Evolutionary conservation across 768 basidiomycete genomes (phyloP).

Genomic region (Mycena indigotica): DNA sequence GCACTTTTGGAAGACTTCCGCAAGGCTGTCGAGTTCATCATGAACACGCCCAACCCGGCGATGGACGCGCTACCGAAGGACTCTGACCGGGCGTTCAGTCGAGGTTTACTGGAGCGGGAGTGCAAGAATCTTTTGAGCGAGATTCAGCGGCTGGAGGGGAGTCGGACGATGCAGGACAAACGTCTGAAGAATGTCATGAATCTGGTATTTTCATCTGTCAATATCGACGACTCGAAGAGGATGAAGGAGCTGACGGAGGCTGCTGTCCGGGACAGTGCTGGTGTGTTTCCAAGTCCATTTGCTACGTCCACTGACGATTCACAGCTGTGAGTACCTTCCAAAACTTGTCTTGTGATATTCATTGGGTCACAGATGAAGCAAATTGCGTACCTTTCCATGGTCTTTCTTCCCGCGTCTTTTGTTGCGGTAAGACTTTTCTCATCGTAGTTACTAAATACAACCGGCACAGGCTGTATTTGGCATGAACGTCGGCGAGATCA

Average conservation of each 20-base stretch:
- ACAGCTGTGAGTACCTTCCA: slow-evolving; percentile 27
- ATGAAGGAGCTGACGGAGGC: slow-evolving; percentile 58
- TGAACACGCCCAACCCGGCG: slow-evolving; percentile 53
- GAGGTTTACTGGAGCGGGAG: slow-evolving; percentile 44
- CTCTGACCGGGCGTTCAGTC: slow-evolving; percentile 31
- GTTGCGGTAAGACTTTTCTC: slow-evolving; percentile 39
- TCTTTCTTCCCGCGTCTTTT: slow-evolving; percentile 62
- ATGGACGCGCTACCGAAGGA: slow-evolving; percentile 42
- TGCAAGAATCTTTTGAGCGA: slow-evolving; percentile 52
- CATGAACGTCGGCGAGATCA: slow-evolving; percentile 58
- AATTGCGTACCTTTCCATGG: slow-evolving; percentile 63
- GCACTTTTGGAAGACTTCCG: slow-evolving; percentile 57
- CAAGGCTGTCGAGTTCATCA: slow-evolving; percentile 54
- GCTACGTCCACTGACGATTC: slow-evolving; percentile 1
- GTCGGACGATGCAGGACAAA: slow-evolving; percentile 48
- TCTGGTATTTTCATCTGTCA: slow-evolving; percentile 59
- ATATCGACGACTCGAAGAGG: slow-evolving; percentile 54
- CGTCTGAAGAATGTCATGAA: slow-evolving; percentile 56
- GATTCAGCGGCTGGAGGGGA: slow-evolving; percentile 46
- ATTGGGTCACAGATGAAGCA: slow-evolving; percentile 55
- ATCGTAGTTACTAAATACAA: background rate
- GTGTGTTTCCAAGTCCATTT: slow-evolving; percentile 28
- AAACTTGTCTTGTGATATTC: too few relatives aligned
- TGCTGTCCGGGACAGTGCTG: slow-evolving; percentile 51
- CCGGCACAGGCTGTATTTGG: slow-evolving; percentile 52